phyloP scores from a whole-genome alignment of 352 stramenopile genomes.

The Phytophthora brassicae region DNA sequence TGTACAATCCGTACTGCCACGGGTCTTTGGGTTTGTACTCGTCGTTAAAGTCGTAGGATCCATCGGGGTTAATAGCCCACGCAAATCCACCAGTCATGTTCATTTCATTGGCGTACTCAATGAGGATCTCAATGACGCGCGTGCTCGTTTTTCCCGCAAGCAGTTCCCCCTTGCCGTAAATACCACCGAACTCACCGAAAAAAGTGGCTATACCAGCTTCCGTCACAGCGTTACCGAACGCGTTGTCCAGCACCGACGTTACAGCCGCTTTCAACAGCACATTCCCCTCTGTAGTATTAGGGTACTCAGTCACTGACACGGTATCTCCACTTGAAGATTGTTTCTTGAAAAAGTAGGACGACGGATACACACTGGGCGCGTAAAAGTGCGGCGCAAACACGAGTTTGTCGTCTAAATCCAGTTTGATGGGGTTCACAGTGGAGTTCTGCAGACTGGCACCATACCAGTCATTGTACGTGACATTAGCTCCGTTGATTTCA shows the following conservation, averaged over 20 bases:
- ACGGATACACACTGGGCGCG: conserved; percentile 75
- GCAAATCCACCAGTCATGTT: conserved; percentile 79
- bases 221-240: conserved; percentile 65
- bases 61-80: conserved; percentile 81
- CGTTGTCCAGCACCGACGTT: conserved; percentile 59
- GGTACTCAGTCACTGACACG: conserved; percentile 61
- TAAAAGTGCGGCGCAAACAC: conserved; percentile 86
- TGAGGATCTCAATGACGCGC: conserved; percentile 70
- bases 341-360: conserved; percentile 73
- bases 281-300: conserved; percentile 63
- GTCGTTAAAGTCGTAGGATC: conserved; percentile 78
- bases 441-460: conserved; percentile 82
- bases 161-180: conserved; percentile 63
- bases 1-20: conserved; percentile 78
- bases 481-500: conserved; percentile 61
- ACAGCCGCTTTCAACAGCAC: conserved; percentile 54
- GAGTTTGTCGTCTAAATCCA: conserved; percentile 65
- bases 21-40: conserved; percentile 56
- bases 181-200: conserved; percentile 83
- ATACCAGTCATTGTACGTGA: conserved; percentile 82
- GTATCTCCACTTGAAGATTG: conserved; percentile 41
- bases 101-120: conserved; percentile 63
- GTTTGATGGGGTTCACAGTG: conserved; percentile 63
- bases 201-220: conserved; percentile 57
- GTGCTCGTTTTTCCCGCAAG: conserved; percentile 65